phyloP scores from a whole-genome alignment of 805 yeast genomes.

The Metschnikowia proteae region DNA sequence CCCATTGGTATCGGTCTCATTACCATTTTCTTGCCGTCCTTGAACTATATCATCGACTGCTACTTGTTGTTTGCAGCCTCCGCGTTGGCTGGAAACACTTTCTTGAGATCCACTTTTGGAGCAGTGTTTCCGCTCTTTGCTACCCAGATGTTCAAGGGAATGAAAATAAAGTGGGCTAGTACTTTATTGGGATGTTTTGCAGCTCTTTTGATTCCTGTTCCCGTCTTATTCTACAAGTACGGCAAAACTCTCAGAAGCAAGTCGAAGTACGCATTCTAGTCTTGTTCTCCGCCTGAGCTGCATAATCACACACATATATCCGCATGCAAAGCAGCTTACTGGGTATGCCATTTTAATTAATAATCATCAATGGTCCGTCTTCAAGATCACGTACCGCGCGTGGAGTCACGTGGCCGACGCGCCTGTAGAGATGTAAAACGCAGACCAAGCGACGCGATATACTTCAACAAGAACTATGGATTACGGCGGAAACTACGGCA shows the following conservation, averaged over 20 bases:
- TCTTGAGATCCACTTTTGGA: constrained; percentile 65
- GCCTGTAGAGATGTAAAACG: background rate
- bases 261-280: constrained; percentile 42
- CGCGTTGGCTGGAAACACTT: constrained; percentile 44
- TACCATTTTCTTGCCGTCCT: constrained; percentile 62
- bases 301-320: background rate
- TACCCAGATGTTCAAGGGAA: constrained; percentile 58
- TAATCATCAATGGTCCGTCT: background rate
- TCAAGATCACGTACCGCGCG: background rate
- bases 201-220: constrained; percentile 58
- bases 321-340: background rate
- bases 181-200: constrained; percentile 63
- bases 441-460: background rate
- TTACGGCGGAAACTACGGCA: constrained; percentile 13
- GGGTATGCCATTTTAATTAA: background rate
- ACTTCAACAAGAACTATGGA: constrained; percentile 7
- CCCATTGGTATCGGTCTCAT: constrained; percentile 53
- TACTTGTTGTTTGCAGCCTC: constrained; percentile 73
- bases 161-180: constrained; percentile 81
- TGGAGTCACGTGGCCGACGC: constrained; percentile 14
- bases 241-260: constrained; percentile 44
- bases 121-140: constrained; percentile 69
- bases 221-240: constrained; percentile 57
- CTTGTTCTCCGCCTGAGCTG: no score
- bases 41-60: constrained; percentile 69